Percentiles rank a stretch among this genome's conserved stretches.
phyloP scores from a whole-genome alignment of 352 stramenopile genomes.

The Phytophthora melonis region DNA sequence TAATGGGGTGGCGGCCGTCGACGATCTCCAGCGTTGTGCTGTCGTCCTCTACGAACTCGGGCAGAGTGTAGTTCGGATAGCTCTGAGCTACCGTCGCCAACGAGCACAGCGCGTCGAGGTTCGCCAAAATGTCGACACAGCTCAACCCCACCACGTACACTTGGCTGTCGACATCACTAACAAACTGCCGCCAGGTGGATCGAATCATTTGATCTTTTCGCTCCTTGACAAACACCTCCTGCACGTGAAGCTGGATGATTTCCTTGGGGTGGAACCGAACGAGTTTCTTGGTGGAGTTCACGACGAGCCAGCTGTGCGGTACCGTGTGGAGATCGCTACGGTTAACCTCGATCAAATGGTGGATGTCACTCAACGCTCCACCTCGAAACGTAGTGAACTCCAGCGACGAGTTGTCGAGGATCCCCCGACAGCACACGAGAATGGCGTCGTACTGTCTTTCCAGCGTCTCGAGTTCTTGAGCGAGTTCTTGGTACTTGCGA shows the following conservation, averaged over 20 bases:
- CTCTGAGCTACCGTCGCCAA: slow-evolving; percentile 59
- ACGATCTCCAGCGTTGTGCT: slow-evolving; percentile 50
- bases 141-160: slow-evolving; percentile 53
- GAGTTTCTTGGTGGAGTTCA: slow-evolving; percentile 57
- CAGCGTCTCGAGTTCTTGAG: slow-evolving; percentile 29
- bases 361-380: slow-evolving; percentile 33
- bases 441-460: slow-evolving; percentile 28
- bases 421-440: slow-evolving; percentile 15
- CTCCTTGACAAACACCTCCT: slow-evolving; percentile 43
- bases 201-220: slow-evolving; percentile 44
- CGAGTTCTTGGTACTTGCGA: slow-evolving; percentile 31
- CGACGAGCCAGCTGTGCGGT: slow-evolving; percentile 49
- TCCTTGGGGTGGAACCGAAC: slow-evolving; percentile 53
- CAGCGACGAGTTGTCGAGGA: slow-evolving; percentile 32
- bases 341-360: slow-evolving; percentile 43
- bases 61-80: slow-evolving; percentile 54
- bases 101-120: slow-evolving; percentile 72
- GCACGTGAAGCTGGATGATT: slow-evolving; percentile 47
- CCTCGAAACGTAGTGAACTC: slow-evolving; percentile 40
- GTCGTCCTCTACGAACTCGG: slow-evolving; percentile 37
- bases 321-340: slow-evolving; percentile 36
- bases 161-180: slow-evolving; percentile 42
- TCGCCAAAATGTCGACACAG: slow-evolving; percentile 54
- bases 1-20: slow-evolving; percentile 64
- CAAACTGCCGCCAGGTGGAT: slow-evolving; percentile 52